phyloP scores from a whole-genome alignment of 2,329 filamentous ascomycete genomes.

The Scleromitrula shiraiana region DNA sequence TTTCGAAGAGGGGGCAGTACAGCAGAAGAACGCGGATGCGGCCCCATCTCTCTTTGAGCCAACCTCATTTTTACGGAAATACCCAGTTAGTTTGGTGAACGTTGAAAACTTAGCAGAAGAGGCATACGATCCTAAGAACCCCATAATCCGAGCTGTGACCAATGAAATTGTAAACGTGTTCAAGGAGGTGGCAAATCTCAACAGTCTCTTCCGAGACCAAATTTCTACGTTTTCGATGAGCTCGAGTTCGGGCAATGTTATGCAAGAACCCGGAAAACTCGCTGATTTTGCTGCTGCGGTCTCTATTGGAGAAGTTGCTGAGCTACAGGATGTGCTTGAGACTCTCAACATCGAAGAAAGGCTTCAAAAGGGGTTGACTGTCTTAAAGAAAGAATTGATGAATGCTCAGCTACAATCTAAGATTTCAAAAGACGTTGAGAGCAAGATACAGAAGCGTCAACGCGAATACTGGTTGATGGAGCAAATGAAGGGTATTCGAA shows the following conservation, averaged over 20 bases:
- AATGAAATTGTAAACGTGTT: slow-evolving; percentile 99
- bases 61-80: slow-evolving; percentile 84
- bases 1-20: slow-evolving; percentile 76
- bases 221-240: slow-evolving; percentile 96
- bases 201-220: slow-evolving; percentile 92
- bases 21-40: slow-evolving; percentile 45
- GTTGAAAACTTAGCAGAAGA: slow-evolving; percentile 90
- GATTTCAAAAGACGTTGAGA: slow-evolving; percentile 96
- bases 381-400: slow-evolving; percentile 97
- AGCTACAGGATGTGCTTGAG: slow-evolving; percentile 85
- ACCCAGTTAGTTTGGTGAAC: slow-evolving; percentile 87
- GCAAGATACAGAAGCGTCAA: slow-evolving; percentile 93
- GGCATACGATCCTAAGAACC: slow-evolving; percentile 81
- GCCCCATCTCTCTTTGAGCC: slow-evolving; percentile 60
- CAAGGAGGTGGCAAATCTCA: slow-evolving; percentile 91
- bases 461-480: slow-evolving; percentile 99
- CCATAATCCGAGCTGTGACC: slow-evolving; percentile 81
- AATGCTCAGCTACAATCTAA: slow-evolving; percentile 95
- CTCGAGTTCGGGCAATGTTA: slow-evolving; percentile 89
- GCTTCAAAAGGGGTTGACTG: slow-evolving; percentile 81
- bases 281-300: slow-evolving; percentile 97
- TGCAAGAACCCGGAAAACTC: slow-evolving; percentile 87
- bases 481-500: slow-evolving; percentile 97
- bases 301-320: slow-evolving; percentile 83
- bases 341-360: slow-evolving; percentile 87